Conservation (phyloP, 345 rosid genomes). For the Noccaea bulbosa region DNA sequence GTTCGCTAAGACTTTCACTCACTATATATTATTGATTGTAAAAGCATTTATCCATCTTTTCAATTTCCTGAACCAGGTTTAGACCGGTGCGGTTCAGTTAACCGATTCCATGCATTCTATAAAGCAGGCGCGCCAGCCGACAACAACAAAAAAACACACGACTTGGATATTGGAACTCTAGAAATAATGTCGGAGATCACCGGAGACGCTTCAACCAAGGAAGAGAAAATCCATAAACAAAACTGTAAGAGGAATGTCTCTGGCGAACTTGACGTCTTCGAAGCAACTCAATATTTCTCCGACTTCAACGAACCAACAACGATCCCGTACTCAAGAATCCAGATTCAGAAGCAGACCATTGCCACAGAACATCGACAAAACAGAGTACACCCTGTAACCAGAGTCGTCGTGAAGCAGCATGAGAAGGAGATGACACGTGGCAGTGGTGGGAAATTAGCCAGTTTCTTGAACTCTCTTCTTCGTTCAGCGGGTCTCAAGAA, state of each 20-base stretch:
- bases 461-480: conserved; percentile 84
- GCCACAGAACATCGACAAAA: conserved; percentile 49
- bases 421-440: conserved; percentile 54
- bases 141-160: not conserved
- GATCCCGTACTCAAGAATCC: conserved; percentile 28
- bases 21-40: conserved; percentile 7
- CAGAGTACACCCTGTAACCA: conserved; percentile 49
- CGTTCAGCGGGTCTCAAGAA: conserved; percentile 65
- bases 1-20: not conserved
- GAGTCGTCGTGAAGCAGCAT: conserved; percentile 29
- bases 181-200: conserved; percentile 35
- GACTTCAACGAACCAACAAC: conserved; percentile 54
- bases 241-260: conserved; percentile 63
- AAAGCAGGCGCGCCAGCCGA: conserved; percentile 25
- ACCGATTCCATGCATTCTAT: conserved; percentile 22
- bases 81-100: conserved; percentile 19
- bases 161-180: conserved; percentile 22
- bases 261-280: conserved; percentile 90
- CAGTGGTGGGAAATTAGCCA: conserved; percentile 65
- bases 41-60: not conserved
- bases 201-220: conserved; percentile 19
- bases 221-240: conserved; percentile 42
- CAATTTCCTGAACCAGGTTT: conserved; percentile 6
- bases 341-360: conserved; percentile 37
- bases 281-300: conserved; percentile 84